Evolutionary conservation across 2,329 filamentous ascomycete species (phyloP), one percentile per base, ranked within the genome.

Genomic region (Sclerotinia trifoliorum): DNA sequence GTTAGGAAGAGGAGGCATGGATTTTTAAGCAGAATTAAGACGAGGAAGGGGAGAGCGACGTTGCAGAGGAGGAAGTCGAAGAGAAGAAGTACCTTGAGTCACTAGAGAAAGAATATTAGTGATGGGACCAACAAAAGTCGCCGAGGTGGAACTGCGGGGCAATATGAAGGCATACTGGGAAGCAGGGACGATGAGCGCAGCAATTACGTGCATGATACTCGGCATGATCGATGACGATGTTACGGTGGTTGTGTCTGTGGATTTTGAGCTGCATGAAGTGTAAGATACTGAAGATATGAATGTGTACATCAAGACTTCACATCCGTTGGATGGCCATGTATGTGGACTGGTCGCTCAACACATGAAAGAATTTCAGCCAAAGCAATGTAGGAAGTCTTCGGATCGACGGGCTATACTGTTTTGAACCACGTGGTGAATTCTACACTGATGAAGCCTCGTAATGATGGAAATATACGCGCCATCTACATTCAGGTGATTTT

Each of bases 1-100:
- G 76, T 78, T 24, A 71, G 77, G 68, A 78, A 78, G 75, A 68
- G 77, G 56, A 72, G 77, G 67, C 77, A 78, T 75, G 77, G 77
- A 10, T 78, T 78, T 69, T 75, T 78, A 72, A 75, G 73, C 52
- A 66, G 77, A 21, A 57, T 77, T 46, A 73, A 69, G 70, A 78
- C 75, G 55, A 73, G 76, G 69, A 78, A 77, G 60, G 77, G 77
- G 5, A 68, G 74, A 44, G 73, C 70, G 62, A 75, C 71, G 2
- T 57, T 78, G 48, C 70, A 72, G 66, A 74, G 77, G 68, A 71
- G 77, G 70, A 76, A 69, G 69, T 66, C 70, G 46, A 78, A 78
- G 73, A 71, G 68, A 68, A 76, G 77, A 72, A 75, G 72, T 68
- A 77, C 74, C 13, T 73, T 78, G 67, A 78, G 76, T 71, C 77